Percentiles rank a stretch among this genome's conserved stretches.
phyloP scores from a whole-genome alignment of 2,329 filamentous ascomycete species.

The Aureobasidium leucospermi region DNA sequence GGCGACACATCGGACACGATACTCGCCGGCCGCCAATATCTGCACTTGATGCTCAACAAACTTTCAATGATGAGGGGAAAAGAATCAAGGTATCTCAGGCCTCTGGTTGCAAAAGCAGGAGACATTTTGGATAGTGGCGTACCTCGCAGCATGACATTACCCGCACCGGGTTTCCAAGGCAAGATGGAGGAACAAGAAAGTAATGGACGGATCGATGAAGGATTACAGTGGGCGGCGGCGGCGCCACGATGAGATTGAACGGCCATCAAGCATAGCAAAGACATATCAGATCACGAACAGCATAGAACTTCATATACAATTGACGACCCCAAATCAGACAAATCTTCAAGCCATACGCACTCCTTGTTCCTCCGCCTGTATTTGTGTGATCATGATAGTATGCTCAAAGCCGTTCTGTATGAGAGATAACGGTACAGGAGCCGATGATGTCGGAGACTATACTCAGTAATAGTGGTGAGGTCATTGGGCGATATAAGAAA shows the following conservation, averaged over 20 bases:
- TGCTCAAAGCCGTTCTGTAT: too few species aligned
- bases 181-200: background rate
- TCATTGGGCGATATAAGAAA: too few species aligned
- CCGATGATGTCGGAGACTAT: too few species aligned
- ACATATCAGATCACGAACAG: too few species aligned
- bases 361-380: too few species aligned
- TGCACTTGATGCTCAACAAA: constrained; percentile 24
- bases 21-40: constrained; percentile 27
- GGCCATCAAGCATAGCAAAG: background rate
- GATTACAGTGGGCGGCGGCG: background rate
- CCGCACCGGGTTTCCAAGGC: background rate
- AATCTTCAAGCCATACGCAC: too few species aligned
- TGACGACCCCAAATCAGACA: too few species aligned
- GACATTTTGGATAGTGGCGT: constrained; percentile 22
- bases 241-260: background rate
- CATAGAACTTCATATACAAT: too few species aligned
- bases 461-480: too few species aligned
- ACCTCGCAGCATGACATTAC: background rate
- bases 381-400: too few species aligned
- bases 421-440: too few species aligned
- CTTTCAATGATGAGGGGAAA: constrained; percentile 30
- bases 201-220: background rate
- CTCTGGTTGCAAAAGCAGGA: constrained; percentile 27
- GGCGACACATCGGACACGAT: constrained; percentile 27
- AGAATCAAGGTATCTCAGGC: constrained; percentile 28